A percentile compares a stretch with the other conserved stretches of the same genome.
Conservation (phyloP, 148 eudicot species). For the Talinum fruticosum region DNA sequence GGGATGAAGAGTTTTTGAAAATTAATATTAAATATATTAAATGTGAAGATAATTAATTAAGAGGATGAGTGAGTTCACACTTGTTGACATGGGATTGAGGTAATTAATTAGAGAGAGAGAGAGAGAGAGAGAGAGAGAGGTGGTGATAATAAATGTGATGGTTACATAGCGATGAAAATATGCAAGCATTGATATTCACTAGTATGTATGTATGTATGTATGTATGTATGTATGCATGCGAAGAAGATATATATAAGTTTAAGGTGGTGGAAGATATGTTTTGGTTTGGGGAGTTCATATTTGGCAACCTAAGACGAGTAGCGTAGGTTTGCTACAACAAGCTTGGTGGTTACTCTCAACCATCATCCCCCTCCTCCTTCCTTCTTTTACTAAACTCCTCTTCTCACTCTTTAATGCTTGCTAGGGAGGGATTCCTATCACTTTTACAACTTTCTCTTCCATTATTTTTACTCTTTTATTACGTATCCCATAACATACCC, state of each 20-base stretch:
- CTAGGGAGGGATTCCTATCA: too few species aligned
- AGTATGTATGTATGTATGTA: neutral
- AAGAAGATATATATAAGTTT: neutral
- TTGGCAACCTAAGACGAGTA: constrained; percentile 13
- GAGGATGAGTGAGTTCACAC: neutral
- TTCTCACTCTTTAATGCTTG: too few species aligned
- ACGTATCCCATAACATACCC: too few species aligned
- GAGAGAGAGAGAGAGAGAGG: too few species aligned
- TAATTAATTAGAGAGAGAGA: neutral
- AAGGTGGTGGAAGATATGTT: too few species aligned
- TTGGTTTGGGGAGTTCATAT: too few species aligned
- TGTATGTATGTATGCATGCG: too few species aligned
- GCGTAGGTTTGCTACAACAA: constrained; percentile 15
- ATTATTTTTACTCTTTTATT: too few species aligned
- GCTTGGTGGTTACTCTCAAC: constrained; percentile 23
- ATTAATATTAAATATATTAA: too few species aligned
- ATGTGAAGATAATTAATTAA: neutral
- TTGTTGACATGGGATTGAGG: neutral
- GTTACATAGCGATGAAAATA: neutral
- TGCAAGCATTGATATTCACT: neutral
- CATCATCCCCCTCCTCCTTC: neutral
- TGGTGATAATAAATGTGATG: neutral
- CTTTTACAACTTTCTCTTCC: too few species aligned
- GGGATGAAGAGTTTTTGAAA: too few species aligned
- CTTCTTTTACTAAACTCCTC: neutral